Evolutionary conservation across 176 grass and related monocot genomes (phyloP).

Genomic region (Echinochloa phyllopogon): DNA sequence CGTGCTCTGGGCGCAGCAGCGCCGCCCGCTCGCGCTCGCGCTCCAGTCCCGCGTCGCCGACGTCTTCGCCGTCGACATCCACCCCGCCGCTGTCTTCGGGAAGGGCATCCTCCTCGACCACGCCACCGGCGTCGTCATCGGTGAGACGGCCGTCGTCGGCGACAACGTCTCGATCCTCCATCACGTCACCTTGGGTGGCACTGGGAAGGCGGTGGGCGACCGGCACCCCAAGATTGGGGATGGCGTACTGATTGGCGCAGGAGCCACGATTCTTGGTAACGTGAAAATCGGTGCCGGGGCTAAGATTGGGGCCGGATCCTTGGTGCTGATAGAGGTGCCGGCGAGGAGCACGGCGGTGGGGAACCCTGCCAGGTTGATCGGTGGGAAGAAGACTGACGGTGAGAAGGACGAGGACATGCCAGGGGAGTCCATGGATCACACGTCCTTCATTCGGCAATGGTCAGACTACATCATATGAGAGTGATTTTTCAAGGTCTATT

Average conservation of each 20-base stretch:
- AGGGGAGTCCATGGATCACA: conserved; percentile 96
- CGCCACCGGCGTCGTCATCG: conserved; percentile 92
- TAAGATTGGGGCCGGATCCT: conserved; percentile 88
- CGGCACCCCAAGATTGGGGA: conserved; percentile 91
- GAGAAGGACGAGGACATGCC: conserved; percentile 72
- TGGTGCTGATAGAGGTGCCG: conserved; percentile 92
- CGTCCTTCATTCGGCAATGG: conserved; percentile 89
- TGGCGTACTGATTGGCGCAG: conserved; percentile 87
- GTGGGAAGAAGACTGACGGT: conserved; percentile 40
- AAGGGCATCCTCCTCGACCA: conserved; percentile 94
- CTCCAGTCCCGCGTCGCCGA: conserved; percentile 89
- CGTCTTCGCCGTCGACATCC: conserved; percentile 94
- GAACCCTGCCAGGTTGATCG: conserved; percentile 83
- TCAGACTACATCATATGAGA: conserved; percentile 82
- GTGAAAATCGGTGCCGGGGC: conserved; percentile 83
- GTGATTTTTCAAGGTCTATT: conserved; percentile 36
- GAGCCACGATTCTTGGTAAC: conserved; percentile 91
- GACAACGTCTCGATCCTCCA: conserved; percentile 98
- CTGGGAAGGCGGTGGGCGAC: conserved; percentile 85
- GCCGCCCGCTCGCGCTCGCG: conserved; percentile 76
- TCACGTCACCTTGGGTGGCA: conserved; percentile 90
- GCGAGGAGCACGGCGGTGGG: conserved; percentile 82
- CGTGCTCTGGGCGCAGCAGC: conserved; percentile 76
- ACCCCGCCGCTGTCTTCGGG: conserved; percentile 82
- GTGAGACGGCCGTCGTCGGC: conserved; percentile 89